These are phyloP conservation scores for Chaetomium sp. DNA, from an alignment of 2,329 filamentous ascomycete genomes.

Conservation along the genomic window DNA sequence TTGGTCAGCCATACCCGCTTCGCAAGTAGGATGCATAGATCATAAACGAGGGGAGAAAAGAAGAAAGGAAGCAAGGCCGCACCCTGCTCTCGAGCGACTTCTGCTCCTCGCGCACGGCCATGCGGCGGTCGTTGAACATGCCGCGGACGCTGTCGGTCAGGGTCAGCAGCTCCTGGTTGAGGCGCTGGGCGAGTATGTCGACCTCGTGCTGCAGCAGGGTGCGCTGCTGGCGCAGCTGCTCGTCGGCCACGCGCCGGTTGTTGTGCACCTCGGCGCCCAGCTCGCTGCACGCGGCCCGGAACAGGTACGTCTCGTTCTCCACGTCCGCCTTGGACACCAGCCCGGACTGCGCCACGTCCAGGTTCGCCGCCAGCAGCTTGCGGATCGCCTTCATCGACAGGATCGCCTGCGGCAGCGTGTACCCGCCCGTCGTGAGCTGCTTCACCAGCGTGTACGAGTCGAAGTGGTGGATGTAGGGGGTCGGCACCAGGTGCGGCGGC, in stretches of 20 bases:
- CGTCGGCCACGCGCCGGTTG: constrained; percentile 72
- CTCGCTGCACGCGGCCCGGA: constrained; percentile 90
- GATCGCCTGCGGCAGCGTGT: constrained; percentile 72
- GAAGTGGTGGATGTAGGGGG: constrained; percentile 92
- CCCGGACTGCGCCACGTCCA: constrained; percentile 76
- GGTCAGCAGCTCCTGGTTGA: constrained; percentile 79
- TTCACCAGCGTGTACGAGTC: constrained; percentile 90
- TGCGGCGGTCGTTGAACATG: constrained; percentile 94
- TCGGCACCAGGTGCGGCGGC: constrained; percentile 67
- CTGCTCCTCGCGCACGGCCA: constrained; percentile 87
- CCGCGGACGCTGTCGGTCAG: constrained; percentile 91
- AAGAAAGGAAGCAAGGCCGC: constrained; percentile 40
- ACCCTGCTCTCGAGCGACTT: constrained; percentile 79
- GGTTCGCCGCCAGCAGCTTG: constrained; percentile 72
- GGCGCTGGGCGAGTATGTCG: constrained; percentile 84
- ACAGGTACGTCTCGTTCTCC: constrained; percentile 93
- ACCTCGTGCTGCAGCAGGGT: constrained; percentile 89
- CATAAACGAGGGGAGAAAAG: neutral
- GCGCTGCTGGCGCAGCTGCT: constrained; percentile 79
- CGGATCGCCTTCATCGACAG: constrained; percentile 93
- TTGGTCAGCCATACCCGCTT: neutral
- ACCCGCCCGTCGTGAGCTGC: constrained; percentile 71
- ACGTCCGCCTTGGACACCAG: constrained; percentile 89
- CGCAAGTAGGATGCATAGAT: too few relatives aligned
- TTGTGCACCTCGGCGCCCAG: constrained; percentile 84